phyloP scores from a whole-genome alignment of 225 moss, liverwort and hornwort genomes.

The Takakia lepidozioides region DNA sequence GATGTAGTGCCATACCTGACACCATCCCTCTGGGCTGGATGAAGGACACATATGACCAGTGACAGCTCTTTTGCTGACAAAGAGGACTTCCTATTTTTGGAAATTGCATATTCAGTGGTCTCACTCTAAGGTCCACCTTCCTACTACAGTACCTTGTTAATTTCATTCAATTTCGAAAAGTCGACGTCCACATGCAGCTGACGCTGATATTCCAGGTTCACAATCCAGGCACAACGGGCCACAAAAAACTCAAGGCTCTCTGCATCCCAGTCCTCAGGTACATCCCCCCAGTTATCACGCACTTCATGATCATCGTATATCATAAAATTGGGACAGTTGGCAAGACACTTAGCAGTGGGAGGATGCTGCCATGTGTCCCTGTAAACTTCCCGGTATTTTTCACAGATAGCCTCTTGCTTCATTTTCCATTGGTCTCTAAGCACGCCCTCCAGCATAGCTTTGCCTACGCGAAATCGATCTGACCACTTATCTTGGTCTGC shows the following conservation, averaged over 20 bases:
- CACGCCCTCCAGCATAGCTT: slow-evolving; percentile 24
- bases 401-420: slow-evolving; percentile 46
- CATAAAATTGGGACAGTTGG: slow-evolving; percentile 89
- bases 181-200: slow-evolving; percentile 82
- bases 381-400: slow-evolving; percentile 71
- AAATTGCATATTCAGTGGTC: too few relatives aligned
- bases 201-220: slow-evolving; percentile 79
- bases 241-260: slow-evolving; percentile 61
- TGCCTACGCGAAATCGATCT: slow-evolving; percentile 61
- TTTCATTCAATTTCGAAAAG: slow-evolving; percentile 30
- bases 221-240: slow-evolving; percentile 81
- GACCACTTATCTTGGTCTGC: slow-evolving; percentile 64
- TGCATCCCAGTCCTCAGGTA: slow-evolving; percentile 45
- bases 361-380: slow-evolving; percentile 80
- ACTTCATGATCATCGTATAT: slow-evolving; percentile 97
- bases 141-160: slow-evolving; percentile 46
- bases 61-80: too few relatives aligned
- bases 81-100: too few relatives aligned
- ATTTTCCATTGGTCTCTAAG: slow-evolving; percentile 35
- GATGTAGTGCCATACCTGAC: neutral
- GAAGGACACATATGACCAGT: too few relatives aligned
- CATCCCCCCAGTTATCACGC: slow-evolving; percentile 92
- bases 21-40: slow-evolving; percentile 7
- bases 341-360: slow-evolving; percentile 79
- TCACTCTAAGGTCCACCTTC: neutral